Evolutionary conservation across 169 alveolate species (phyloP).

Genomic region (Eimeria tenella): DNA sequence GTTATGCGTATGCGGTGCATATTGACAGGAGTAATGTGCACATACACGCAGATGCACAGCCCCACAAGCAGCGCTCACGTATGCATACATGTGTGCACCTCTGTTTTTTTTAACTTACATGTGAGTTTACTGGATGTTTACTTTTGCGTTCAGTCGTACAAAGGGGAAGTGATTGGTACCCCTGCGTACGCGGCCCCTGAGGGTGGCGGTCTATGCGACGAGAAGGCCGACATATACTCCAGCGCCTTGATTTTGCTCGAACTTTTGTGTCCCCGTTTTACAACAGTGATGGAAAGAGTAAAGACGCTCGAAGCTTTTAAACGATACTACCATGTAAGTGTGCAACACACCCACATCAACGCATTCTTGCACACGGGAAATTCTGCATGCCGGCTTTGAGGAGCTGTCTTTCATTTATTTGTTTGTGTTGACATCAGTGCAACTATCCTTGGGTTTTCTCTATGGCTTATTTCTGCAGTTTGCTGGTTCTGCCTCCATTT

Average conservation of each 20-base stretch:
- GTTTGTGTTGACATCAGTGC: not conserved
- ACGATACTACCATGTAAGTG: slow-evolving; percentile 43
- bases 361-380: too few relatives aligned
- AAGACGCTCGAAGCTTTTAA: slow-evolving; percentile 89
- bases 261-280: slow-evolving; percentile 91
- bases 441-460: not conserved
- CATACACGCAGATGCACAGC: too few relatives aligned
- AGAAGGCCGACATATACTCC: slow-evolving; percentile 93
- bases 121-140: not conserved
- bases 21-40: too few relatives aligned
- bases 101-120: not conserved
- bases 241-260: slow-evolving; percentile 92
- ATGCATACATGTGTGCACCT: not conserved
- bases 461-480: not conserved
- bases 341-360: too few relatives aligned
- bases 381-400: too few relatives aligned
- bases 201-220: slow-evolving; percentile 94
- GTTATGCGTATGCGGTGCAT: too few relatives aligned
- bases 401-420: not conserved
- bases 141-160: slow-evolving; percentile 50
- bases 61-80: too few relatives aligned
- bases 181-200: slow-evolving; percentile 95
- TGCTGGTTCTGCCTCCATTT: not conserved
- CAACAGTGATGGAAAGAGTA: slow-evolving; percentile 92
- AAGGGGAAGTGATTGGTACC: slow-evolving; percentile 93